phyloP scores from a whole-genome alignment of 192 early-diverging fungal genomes.

The Gaertneriomyces semiglobifer region DNA sequence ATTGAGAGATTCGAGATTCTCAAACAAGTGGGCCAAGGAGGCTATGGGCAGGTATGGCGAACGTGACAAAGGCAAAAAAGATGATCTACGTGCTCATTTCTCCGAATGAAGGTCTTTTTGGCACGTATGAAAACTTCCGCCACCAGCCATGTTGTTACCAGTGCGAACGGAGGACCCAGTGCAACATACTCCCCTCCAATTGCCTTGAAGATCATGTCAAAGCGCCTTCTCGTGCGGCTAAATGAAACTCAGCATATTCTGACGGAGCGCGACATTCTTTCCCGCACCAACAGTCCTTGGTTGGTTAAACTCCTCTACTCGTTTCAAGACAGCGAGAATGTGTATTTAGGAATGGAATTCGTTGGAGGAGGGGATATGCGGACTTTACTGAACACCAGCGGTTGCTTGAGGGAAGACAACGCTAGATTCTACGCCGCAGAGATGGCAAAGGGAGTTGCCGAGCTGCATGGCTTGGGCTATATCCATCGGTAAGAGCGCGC shows the following conservation, averaged over 20 bases:
- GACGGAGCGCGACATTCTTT: slow-evolving; percentile 74
- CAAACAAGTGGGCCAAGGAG: slow-evolving; percentile 75
- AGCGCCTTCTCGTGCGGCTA: slow-evolving; percentile 58
- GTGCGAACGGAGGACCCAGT: not conserved
- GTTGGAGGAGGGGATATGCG: slow-evolving; percentile 72
- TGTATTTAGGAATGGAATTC: slow-evolving; percentile 75
- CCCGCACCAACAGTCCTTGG: slow-evolving; percentile 69
- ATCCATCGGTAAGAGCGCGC: slow-evolving; percentile 62
- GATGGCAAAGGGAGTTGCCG: slow-evolving; percentile 75
- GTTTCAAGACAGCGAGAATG: slow-evolving; percentile 71
- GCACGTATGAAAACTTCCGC: slow-evolving; percentile 50
- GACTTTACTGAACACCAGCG: slow-evolving; percentile 71
- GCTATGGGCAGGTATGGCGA: slow-evolving; percentile 61
- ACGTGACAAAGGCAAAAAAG: not conserved
- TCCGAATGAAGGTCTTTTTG: slow-evolving; percentile 51
- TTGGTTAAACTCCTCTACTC: slow-evolving; percentile 88
- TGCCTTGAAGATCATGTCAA: slow-evolving; percentile 70
- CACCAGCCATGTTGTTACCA: not conserved
- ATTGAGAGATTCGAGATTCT: slow-evolving; percentile 67
- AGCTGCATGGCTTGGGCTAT: slow-evolving; percentile 81
- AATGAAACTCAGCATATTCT: slow-evolving; percentile 58
- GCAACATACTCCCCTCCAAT: not conserved
- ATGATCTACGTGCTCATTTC: not conserved
- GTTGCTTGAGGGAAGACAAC: slow-evolving; percentile 68
- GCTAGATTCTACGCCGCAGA: slow-evolving; percentile 87